Conservation (phyloP, 352 stramenopile genomes). For the Globisporangium irregulare region DNA sequence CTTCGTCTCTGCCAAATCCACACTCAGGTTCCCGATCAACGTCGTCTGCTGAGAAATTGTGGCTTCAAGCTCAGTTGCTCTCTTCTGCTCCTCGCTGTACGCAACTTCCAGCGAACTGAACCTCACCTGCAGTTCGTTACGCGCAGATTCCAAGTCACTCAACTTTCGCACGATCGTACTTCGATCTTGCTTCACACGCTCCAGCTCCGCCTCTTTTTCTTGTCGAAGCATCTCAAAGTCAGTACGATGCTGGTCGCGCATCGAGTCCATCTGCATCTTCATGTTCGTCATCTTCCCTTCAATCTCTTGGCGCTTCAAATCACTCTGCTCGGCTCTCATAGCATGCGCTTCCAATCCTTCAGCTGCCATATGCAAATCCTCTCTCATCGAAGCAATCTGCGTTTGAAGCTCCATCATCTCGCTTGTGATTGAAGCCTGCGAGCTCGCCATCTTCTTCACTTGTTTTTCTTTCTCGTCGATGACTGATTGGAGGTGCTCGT, state of each 20-base stretch:
- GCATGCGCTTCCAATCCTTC: constrained; percentile 68
- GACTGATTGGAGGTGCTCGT: constrained; percentile 32
- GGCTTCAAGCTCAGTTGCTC: constrained; percentile 42
- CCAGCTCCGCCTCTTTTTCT: constrained; percentile 57
- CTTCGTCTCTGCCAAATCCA: constrained; percentile 76
- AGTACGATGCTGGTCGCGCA: constrained; percentile 56
- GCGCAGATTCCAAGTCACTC: constrained; percentile 26
- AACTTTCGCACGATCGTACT: constrained; percentile 22
- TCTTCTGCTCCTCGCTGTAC: constrained; percentile 33
- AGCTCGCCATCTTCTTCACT: constrained; percentile 57
- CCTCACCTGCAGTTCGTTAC: constrained; percentile 27
- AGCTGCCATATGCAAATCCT: constrained; percentile 68
- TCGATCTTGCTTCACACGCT: constrained; percentile 42
- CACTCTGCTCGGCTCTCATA: constrained; percentile 49
- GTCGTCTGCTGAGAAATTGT: constrained; percentile 51
- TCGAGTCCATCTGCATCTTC: constrained; percentile 41
- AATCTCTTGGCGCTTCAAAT: constrained; percentile 42
- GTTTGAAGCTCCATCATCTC: constrained; percentile 63
- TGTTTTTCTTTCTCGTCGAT: constrained; percentile 70
- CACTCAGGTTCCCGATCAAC: constrained; percentile 61
- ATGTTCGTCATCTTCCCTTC: constrained; percentile 51
- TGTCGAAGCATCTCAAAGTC: constrained; percentile 61
- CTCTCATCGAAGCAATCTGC: constrained; percentile 51
- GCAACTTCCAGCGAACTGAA: constrained; percentile 33
- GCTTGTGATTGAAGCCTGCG: constrained; percentile 55